A percentile compares a stretch with the other conserved stretches of the same genome.
Conservation (phyloP, 257 asterid species). For the Osmanthus fragrans region DNA sequence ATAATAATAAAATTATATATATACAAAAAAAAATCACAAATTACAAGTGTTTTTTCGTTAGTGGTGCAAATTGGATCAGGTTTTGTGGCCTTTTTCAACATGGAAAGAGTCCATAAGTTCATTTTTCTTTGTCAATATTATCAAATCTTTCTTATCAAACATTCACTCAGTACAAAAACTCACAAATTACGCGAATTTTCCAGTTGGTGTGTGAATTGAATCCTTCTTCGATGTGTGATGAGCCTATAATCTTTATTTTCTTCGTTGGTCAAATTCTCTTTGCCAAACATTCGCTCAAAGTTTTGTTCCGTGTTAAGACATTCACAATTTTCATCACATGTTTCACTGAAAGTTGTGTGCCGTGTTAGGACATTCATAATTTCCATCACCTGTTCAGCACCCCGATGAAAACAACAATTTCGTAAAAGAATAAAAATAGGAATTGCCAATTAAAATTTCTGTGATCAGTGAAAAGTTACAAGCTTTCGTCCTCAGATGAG, state of each 20-base stretch:
- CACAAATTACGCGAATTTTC: background rate
- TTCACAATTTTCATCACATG: too few species aligned
- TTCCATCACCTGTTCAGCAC: too few species aligned
- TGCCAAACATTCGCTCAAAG: too few species aligned
- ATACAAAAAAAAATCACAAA: background rate
- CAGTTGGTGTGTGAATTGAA: background rate
- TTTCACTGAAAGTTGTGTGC: too few species aligned
- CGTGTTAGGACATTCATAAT: too few species aligned
- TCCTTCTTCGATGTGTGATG: background rate
- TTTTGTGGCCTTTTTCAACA: background rate
- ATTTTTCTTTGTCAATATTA: too few species aligned
- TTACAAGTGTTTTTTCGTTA: background rate
- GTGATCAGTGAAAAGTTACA: background rate
- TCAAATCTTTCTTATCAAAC: background rate
- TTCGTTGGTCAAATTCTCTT: too few species aligned
- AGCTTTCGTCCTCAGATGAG: background rate
- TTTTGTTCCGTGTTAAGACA: too few species aligned
- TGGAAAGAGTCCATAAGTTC: background rate
- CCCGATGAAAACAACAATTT: too few species aligned
- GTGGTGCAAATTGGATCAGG: background rate
- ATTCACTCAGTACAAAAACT: too few species aligned
- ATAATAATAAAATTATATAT: background rate
- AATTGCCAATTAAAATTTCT: background rate
- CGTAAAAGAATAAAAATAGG: background rate
- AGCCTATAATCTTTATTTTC: too few species aligned